phyloP scores from a whole-genome alignment of 2,329 filamentous ascomycete species.

The Aschersonia sp. region DNA sequence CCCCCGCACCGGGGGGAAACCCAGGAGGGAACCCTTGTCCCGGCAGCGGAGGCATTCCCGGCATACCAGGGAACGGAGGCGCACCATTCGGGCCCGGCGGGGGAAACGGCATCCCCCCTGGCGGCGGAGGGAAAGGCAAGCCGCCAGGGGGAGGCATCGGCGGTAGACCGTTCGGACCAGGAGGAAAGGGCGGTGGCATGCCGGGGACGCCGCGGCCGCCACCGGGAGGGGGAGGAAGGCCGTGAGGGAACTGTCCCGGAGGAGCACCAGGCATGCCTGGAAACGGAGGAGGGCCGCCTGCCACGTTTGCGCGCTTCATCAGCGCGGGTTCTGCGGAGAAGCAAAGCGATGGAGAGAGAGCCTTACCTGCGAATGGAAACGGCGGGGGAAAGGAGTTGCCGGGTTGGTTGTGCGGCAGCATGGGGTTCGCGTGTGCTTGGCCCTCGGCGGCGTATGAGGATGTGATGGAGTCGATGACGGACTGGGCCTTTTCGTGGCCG shows the following conservation, averaged over 20 bases:
- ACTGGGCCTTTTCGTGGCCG: slow-evolving; percentile 95
- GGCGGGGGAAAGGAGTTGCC: slow-evolving; percentile 35
- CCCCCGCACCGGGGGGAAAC: slow-evolving; percentile 4
- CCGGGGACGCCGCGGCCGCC: slow-evolving; percentile 31
- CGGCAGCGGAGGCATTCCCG: slow-evolving; percentile 22
- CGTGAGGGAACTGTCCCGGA: slow-evolving; percentile 24
- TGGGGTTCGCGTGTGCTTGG: slow-evolving; percentile 72
- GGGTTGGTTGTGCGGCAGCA: slow-evolving; percentile 58
- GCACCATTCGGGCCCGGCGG: slow-evolving; percentile 17
- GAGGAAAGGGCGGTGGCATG: slow-evolving; percentile 27
- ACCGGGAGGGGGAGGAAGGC: slow-evolving; percentile 30
- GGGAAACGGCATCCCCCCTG: slow-evolving; percentile 23
- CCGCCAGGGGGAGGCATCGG: slow-evolving; percentile 23
- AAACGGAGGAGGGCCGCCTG: slow-evolving; percentile 43
- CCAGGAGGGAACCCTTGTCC: slow-evolving; percentile 29
- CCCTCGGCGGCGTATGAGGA: slow-evolving; percentile 91
- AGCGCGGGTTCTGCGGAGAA: no score
- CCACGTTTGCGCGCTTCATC: neutral
- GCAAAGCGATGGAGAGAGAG: neutral
- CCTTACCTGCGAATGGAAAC: slow-evolving; percentile 48
- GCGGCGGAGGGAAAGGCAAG: slow-evolving; percentile 22
- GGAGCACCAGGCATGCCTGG: slow-evolving; percentile 31
- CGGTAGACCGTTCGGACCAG: slow-evolving; percentile 19
- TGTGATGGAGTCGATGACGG: slow-evolving; percentile 95
- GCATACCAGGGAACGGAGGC: slow-evolving; percentile 11